These are phyloP conservation scores for Kodamaea fungicola DNA, from an alignment of 1,139 yeast genomes.

Conservation along the genomic window DNA sequence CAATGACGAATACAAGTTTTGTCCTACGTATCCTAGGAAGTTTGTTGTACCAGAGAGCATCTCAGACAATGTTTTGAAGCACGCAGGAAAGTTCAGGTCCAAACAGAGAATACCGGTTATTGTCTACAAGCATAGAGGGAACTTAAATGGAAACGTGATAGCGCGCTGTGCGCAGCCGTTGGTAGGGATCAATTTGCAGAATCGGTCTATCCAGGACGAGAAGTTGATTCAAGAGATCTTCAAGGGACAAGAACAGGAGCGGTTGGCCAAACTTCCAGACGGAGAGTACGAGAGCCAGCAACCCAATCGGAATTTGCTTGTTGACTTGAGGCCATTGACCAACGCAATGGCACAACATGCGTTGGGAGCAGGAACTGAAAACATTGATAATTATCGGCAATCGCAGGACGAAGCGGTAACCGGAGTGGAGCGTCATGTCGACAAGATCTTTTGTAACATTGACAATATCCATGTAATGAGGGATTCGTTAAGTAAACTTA, in stretches of 20 bases:
- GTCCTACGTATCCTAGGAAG: constrained; percentile 70
- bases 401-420: constrained; percentile 6
- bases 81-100: constrained; percentile 83
- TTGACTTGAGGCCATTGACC: constrained; percentile 88
- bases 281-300: constrained; percentile 26
- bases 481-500: constrained; percentile 67
- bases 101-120: constrained; percentile 82
- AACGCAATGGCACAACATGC: constrained; percentile 98
- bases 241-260: constrained; percentile 37
- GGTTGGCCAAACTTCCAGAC: constrained; percentile 16
- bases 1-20: constrained; percentile 63
- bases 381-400: constrained; percentile 75
- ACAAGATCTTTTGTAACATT: constrained; percentile 78
- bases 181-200: constrained; percentile 79
- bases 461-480: constrained; percentile 96
- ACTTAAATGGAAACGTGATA: constrained; percentile 69
- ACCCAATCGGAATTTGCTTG: constrained; percentile 65
- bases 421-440: constrained; percentile 24
- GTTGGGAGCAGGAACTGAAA: constrained; percentile 94
- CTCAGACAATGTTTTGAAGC: constrained; percentile 77
- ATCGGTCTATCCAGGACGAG: constrained; percentile 89
- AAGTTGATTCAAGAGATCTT: constrained; percentile 73
- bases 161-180: constrained; percentile 91
- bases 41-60: constrained; percentile 70
- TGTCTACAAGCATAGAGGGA: constrained; percentile 62